phyloP scores from a whole-genome alignment of 176 grass and related monocot species.

The Hordeum marinum region DNA sequence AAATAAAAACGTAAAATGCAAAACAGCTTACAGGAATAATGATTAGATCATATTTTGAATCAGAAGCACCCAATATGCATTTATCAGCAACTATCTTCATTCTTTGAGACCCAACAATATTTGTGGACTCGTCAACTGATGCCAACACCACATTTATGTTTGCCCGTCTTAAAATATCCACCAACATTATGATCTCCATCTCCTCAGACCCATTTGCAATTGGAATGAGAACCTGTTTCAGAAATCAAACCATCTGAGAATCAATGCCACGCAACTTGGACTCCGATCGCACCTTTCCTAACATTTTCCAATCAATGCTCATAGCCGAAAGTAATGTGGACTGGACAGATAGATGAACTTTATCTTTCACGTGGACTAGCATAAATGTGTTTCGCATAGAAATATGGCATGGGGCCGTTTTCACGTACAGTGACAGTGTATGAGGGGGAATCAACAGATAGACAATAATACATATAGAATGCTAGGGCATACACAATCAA shows the following conservation, averaged over 20 bases:
- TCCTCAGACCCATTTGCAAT: conserved; percentile 93
- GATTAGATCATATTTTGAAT: conserved; percentile 80
- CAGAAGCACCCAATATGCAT: conserved; percentile 57
- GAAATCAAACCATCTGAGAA: conserved; percentile 21
- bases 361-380: neutral
- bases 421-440: neutral
- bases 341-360: conserved; percentile 5
- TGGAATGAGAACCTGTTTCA: conserved; percentile 83
- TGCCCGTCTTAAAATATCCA: conserved; percentile 79
- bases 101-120: conserved; percentile 65
- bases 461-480: neutral
- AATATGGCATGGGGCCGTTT: neutral
- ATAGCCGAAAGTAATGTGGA: neutral
- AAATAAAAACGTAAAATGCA: conserved; percentile 25
- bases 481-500: neutral
- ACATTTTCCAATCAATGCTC: neutral
- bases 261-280: neutral
- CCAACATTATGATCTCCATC: conserved; percentile 75
- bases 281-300: neutral
- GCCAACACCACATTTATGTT: conserved; percentile 84
- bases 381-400: neutral
- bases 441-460: neutral
- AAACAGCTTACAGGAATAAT: conserved; percentile 75
- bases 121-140: conserved; percentile 58
- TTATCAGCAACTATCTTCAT: conserved; percentile 73